A percentile compares a stretch with the other conserved stretches of the same genome.
These are phyloP conservation scores for Podaxis sp. DNA, from an alignment of 768 basidiomycete genomes.

Conservation along the genomic window DNA sequence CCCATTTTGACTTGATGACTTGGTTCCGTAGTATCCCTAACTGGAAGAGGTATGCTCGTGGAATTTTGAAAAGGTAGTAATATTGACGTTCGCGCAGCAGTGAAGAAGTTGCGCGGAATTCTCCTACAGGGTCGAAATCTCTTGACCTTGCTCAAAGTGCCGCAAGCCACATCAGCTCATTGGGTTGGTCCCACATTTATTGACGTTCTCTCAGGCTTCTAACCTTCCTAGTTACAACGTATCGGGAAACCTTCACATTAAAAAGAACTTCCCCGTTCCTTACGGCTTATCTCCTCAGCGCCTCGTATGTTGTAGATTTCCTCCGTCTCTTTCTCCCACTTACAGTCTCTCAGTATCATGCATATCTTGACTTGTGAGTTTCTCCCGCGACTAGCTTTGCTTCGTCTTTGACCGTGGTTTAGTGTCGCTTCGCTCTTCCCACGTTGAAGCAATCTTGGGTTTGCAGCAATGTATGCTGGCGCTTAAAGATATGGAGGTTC, in stretches of 20 bases:
- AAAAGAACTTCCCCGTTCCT: constrained; percentile 63
- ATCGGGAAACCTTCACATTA: constrained; percentile 61
- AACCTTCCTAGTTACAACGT: constrained; percentile 49
- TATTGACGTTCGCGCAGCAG: constrained; percentile 26
- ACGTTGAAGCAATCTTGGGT: constrained; percentile 66
- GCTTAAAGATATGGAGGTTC: constrained; percentile 68
- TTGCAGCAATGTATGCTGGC: constrained; percentile 63
- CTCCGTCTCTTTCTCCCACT: constrained; percentile 15
- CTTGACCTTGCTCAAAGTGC: constrained; percentile 77
- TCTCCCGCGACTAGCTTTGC: constrained; percentile 9
- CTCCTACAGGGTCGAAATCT: constrained; percentile 57
- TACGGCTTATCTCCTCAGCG: constrained; percentile 66
- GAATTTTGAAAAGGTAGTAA: constrained; percentile 17
- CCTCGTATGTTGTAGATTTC: constrained; percentile 52
- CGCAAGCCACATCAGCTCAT: constrained; percentile 66
- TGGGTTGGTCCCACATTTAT: constrained; percentile 42
- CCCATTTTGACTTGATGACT: constrained; percentile 4
- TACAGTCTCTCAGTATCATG: constrained; percentile 60
- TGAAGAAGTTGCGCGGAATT: constrained; percentile 44
- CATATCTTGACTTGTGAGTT: constrained; percentile 69
- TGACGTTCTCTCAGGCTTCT: background rate
- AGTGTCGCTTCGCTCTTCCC: constrained; percentile 75
- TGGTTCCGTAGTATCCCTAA: constrained; percentile 59
- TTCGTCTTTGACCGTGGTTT: constrained; percentile 16
- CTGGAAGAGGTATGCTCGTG: constrained; percentile 55